Base-by-base conservation (phyloP, 2,329 filamentous ascomycete species). In the Xylariaceae sp. region DNA sequence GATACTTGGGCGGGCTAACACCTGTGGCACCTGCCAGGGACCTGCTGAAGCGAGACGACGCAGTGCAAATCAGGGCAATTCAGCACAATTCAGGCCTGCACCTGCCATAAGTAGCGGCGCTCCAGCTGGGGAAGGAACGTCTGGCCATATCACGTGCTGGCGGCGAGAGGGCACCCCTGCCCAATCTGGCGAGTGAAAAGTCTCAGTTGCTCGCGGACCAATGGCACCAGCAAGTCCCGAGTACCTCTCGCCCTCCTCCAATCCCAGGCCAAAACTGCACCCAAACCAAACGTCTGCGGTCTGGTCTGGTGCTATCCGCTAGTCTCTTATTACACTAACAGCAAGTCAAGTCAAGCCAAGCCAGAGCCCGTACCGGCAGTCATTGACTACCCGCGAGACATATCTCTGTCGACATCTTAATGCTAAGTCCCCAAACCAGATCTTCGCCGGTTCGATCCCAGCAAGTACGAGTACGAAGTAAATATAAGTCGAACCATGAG, bases 121-220 rank as follows among this genome's bases (percentile, higher is more conserved):
- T 8, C 44, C 11, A 47, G 10, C 15, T 9, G 44, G 13, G 15
- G n/a, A 11, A 47, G 13, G 3, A 15, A 47, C 44, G 11, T 47
- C 44, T 51, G 42, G 11, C 13, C 17, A 50, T 58, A 56, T 61
- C 61, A 62, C 61, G 58, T 62, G 60, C 34, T 30, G 51, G 55
- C 57, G 37, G 58, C 54, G 51, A 51, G 51, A 51, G 54, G 53
- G 37, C 59, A 55, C 37, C 55, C 48, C 58, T 55, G 45, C 61
- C 50, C 50, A 48, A 58, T 61, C 53, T 53, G 58, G 58, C 34
- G 42, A 58, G 45, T 47, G 5, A 47, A 47, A 60, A 61, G 58
- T 60, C 55, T 57, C 53, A 60, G 58, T 42, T 39, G 53, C 58
- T 58, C 54, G 61, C 56, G 47, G 54, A 56, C 44, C 23, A 44